Base-by-base conservation (phyloP, 352 stramenopile species). In the Phytophthora idaei region DNA sequence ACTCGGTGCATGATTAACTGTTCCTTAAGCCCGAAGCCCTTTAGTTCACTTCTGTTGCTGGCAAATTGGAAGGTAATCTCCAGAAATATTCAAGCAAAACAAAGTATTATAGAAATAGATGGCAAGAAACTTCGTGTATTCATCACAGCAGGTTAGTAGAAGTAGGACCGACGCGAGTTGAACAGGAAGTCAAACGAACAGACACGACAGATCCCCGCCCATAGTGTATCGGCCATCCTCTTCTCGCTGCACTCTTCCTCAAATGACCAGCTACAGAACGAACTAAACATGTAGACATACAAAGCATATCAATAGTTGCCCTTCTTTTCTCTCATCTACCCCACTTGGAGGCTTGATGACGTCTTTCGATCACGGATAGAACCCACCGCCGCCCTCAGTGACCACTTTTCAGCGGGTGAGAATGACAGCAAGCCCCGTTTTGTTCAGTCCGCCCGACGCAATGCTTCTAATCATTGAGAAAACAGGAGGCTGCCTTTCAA, bases 401-500 rank as follows among this genome's bases (percentile, higher is more conserved):
- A 81, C 78, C 89, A 90, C 84, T 89, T 93, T 90, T 71, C 84
- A 89, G 84, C 82, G 82, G 80, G 76, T 83, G 68, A 75, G 48
- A 50, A 48, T 65, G 39, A 68, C 45, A 68, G 51, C 49, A 56
- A 55, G 47, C 61, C 54, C 63, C 68, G 71, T 79, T 90, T 89
- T 83, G 77, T 83, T 93, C 83, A 93, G 85, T 90, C 85, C 85
- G 85, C 83, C 85, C 85, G 85, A 93, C 85, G 85, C 85, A 89
- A 73, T 88, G 54, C 31, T 84, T 93, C 76, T 93, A 83, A 81
- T 93, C 85, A 90, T 89, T 57, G 76, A 93, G 85, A 91, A 87
- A 79, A 52, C 36, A 66, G 52, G 64, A 70, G 42, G 64, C 27
- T 57, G 59, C 25, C 48, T 59, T 49, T 11, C 47, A 60, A 39